phyloP scores from a whole-genome alignment of 139 green algal species.

The Eudorina sp. region DNA sequence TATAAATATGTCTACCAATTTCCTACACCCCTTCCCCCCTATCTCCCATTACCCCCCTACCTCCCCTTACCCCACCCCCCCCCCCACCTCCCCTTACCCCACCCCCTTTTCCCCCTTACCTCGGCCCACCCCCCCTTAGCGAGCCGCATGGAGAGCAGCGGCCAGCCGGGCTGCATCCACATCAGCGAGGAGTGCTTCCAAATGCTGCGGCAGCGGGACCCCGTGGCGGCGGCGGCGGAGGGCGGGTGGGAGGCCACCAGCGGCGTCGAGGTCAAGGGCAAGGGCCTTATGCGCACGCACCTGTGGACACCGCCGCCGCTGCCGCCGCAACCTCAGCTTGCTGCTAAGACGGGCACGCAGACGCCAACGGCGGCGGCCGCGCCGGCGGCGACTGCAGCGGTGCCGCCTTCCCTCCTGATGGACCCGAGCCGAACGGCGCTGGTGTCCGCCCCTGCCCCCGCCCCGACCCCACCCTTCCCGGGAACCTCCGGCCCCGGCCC shows the following conservation, averaged over 20 bases:
- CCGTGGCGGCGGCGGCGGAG: not conserved
- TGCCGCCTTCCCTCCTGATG: too few relatives aligned
- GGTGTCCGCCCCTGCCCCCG: too few relatives aligned
- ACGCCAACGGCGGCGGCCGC: too few relatives aligned
- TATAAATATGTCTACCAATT: too few relatives aligned
- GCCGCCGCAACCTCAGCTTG: not conserved
- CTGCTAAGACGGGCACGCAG: too few relatives aligned
- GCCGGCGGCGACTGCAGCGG: too few relatives aligned
- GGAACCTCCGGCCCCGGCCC: too few relatives aligned
- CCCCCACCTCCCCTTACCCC: not conserved
- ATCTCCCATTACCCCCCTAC: too few relatives aligned
- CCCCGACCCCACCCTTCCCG: too few relatives aligned
- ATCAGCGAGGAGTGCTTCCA: conserved; percentile 24
- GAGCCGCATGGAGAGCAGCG: conserved; percentile 48
- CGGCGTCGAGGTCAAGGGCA: conserved; percentile 41
- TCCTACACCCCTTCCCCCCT: too few relatives aligned
- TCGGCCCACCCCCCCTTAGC: not conserved
- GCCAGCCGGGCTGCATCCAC: conserved; percentile 19
- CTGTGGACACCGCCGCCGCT: not conserved
- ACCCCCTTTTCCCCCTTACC: not conserved
- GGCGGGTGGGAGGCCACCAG: conserved; percentile 13
- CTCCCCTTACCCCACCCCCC: too few relatives aligned
- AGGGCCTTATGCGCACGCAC: conserved; percentile 36
- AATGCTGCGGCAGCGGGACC: not conserved
- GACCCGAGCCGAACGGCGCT: too few relatives aligned